These are phyloP conservation scores for Tolypocladium tropicale DNA, from an alignment of 2,329 filamentous ascomycete species.

Conservation along the genomic window DNA sequence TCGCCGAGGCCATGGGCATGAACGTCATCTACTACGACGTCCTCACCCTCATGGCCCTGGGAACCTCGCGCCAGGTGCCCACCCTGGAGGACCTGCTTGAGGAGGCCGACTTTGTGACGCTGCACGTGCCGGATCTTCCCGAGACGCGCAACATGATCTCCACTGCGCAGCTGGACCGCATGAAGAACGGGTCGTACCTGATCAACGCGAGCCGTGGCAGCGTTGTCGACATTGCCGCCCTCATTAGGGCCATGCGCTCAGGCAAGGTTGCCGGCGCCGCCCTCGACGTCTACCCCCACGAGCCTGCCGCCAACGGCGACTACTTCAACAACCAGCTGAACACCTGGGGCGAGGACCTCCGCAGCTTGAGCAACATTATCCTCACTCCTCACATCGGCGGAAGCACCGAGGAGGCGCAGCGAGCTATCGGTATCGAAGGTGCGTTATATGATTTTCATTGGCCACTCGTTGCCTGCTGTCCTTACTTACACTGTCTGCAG, in stretches of 20 bases:
- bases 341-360: constrained; percentile 74
- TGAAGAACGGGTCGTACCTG: constrained; percentile 88
- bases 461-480: not conserved
- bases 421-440: constrained; percentile 86
- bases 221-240: constrained; percentile 85
- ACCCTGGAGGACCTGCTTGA: constrained; percentile 67
- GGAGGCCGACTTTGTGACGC: constrained; percentile 81
- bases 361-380: constrained; percentile 81
- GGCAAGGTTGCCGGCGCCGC: constrained; percentile 89
- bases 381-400: constrained; percentile 95
- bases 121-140: constrained; percentile 86
- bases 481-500: constrained; percentile 25
- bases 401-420: constrained; percentile 94
- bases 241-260: constrained; percentile 76
- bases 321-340: constrained; percentile 86
- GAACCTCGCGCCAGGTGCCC: constrained; percentile 74
- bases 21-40: constrained; percentile 95
- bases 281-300: constrained; percentile 91
- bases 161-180: constrained; percentile 65
- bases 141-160: constrained; percentile 93
- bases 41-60: constrained; percentile 86
- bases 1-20: constrained; percentile 98
- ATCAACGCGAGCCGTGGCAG: constrained; percentile 94
- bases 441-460: constrained; percentile 10
- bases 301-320: constrained; percentile 87